Base-by-base conservation (phyloP, 2,329 filamentous ascomycete species). In the Neobulgaria alba region DNA sequence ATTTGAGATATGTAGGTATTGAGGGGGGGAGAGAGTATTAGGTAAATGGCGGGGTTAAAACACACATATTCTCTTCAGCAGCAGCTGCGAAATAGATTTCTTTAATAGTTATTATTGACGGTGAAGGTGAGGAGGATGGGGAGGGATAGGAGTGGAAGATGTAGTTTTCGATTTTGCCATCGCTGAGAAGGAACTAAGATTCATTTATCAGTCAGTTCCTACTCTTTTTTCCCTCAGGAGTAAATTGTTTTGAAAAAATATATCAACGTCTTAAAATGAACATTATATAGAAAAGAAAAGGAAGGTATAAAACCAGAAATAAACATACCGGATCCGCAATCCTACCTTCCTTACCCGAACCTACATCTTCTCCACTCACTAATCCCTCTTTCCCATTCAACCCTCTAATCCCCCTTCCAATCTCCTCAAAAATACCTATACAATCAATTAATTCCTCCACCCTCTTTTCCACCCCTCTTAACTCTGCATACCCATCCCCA, bases 161-260 rank as follows among this genome's bases (percentile, higher is more conserved):
- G 29, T 52, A 51, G 18, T 39, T 20, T 29, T 54, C 51, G 18
- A 40, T 47, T 31, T 49, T 34, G n/a, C 51, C 51, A 14, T 54
- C 51, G 29, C 48, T 51, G 15, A 52, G 43, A 23, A 53, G 45
- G 32, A 52, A 44, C 49, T 50, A 21, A 23, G 16, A 19, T 18
- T 14, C 34, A 10, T 15, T 29, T 17, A 10, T 21, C 21, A 15
- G 2, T 16, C 19, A 9, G n/a, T 26, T 26, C 7, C 12, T 7
- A 7, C 23, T 26, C 23, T 7, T 7, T 26, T 26, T 26, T 7
- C 7, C 7, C 23, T 12, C 7, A 7, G 23, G 7, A 26, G 8
- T 2, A 16, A 10, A 14, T n/a, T n/a, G n/a, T n/a, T n/a, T n/a
- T n/a, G n/a, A n/a, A n/a, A n/a, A n/a, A n/a, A n/a, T n/a, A n/a